Conservation (phyloP, 768 basidiomycete genomes). For the Melanogaster broomeanus region DNA sequence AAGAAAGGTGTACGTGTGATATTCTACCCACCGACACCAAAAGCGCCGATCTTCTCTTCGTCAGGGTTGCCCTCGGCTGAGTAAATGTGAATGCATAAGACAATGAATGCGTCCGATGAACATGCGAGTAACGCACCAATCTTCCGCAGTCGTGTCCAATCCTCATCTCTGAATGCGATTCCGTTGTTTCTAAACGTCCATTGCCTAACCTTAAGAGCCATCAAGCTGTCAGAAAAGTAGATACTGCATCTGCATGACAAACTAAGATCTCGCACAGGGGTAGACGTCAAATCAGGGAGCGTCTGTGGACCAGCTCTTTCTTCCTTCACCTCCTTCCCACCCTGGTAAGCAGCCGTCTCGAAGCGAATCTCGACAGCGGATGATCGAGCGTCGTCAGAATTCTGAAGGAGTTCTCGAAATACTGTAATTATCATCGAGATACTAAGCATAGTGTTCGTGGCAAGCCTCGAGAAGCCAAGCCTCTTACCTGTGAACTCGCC, state of each 20-base stretch:
- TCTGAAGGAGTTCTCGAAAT: slow-evolving; percentile 85
- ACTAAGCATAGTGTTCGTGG: background rate
- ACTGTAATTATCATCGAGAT: slow-evolving; percentile 32
- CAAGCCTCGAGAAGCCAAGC: background rate
- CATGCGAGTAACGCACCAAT: slow-evolving; percentile 53
- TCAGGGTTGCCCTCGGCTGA: slow-evolving; percentile 92
- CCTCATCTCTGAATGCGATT: slow-evolving; percentile 77
- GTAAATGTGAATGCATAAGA: background rate
- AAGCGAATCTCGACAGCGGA: slow-evolving; percentile 75
- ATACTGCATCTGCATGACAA: background rate
- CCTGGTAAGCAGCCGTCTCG: slow-evolving; percentile 54
- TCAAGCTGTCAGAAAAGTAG: background rate
- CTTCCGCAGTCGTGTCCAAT: slow-evolving; percentile 89
- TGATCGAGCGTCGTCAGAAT: slow-evolving; percentile 87
- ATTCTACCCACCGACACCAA: slow-evolving; percentile 68
- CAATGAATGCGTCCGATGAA: background rate
- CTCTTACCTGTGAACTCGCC: slow-evolving; percentile 77
- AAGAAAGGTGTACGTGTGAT: background rate
- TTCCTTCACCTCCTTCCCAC: slow-evolving; percentile 26
- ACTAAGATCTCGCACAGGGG: slow-evolving; percentile 40
- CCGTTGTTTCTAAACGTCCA: slow-evolving; percentile 91
- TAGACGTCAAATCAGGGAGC: slow-evolving; percentile 66
- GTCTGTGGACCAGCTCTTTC: slow-evolving; percentile 7
- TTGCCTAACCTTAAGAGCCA: slow-evolving; percentile 58
- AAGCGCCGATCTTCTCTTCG: slow-evolving; percentile 94